phyloP scores from a whole-genome alignment of 176 grass and related monocot species.

The Rhipidocladum racemiflorum region DNA sequence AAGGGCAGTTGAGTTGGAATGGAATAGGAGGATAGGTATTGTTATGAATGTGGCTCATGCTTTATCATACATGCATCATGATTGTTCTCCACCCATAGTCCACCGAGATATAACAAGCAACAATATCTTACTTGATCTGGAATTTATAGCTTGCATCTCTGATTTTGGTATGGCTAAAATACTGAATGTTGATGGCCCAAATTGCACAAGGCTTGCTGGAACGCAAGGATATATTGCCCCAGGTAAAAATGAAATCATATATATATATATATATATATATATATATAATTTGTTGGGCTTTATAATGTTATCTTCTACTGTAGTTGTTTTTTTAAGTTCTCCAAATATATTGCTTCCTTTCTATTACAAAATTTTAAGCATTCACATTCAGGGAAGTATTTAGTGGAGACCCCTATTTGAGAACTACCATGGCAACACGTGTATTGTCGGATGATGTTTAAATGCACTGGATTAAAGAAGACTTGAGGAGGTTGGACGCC shows the following conservation, averaged over 20 bases:
- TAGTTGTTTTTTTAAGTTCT: background rate
- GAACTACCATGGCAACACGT: background rate
- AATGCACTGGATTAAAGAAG: background rate
- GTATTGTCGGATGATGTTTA: background rate
- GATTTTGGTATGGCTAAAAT: background rate
- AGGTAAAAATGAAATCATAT: background rate
- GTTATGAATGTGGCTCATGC: too few species aligned
- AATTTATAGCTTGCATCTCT: background rate
- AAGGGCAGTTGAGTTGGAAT: background rate
- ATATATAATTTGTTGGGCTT: background rate
- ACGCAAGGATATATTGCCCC: background rate
- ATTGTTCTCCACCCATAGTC: too few species aligned
- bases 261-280: too few species aligned
- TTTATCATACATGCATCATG: too few species aligned
- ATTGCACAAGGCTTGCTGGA: background rate
- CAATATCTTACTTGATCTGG: background rate
- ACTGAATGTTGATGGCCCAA: background rate
- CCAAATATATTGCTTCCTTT: background rate
- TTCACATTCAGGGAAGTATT: background rate
- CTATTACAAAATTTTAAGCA: background rate
- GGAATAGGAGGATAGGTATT: background rate
- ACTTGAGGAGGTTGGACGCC: background rate
- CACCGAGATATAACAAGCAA: too few species aligned
- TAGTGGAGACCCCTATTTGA: background rate
- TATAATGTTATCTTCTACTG: background rate